phyloP scores from a whole-genome alignment of 139 green algal genomes.

The Chlamydomonas schloesseri region DNA sequence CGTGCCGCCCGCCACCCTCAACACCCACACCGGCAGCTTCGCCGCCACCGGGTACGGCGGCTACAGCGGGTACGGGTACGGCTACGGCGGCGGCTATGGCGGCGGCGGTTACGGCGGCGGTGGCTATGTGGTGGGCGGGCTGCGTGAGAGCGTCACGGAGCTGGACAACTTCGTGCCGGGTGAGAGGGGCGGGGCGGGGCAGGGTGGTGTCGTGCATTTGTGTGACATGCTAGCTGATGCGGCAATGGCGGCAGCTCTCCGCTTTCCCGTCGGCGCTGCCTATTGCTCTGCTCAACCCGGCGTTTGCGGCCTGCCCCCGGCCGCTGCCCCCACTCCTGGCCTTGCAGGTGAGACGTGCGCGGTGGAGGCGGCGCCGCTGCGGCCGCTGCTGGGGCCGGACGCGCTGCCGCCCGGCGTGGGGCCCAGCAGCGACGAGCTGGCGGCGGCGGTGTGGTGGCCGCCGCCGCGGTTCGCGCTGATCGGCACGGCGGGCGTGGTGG shows the following conservation, averaged over 20 bases:
- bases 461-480: slow-evolving; percentile 83
- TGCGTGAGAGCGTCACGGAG: slow-evolving; percentile 82
- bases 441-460: slow-evolving; percentile 76
- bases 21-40: slow-evolving; percentile 31
- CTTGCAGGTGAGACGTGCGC: slow-evolving; percentile 62
- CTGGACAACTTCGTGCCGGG: slow-evolving; percentile 77
- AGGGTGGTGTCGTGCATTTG: too few species aligned
- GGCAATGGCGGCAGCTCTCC: too few species aligned
- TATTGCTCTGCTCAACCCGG: too few species aligned
- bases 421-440: slow-evolving; percentile 69
- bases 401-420: slow-evolving; percentile 28
- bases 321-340: too few species aligned
- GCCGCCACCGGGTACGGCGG: not conserved
- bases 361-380: slow-evolving; percentile 39
- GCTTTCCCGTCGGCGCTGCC: too few species aligned
- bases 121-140: slow-evolving; percentile 54
- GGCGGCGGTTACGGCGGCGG: slow-evolving; percentile 1
- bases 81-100: not conserved
- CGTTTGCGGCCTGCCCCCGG: too few species aligned
- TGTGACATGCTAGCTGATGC: too few species aligned
- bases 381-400: slow-evolving; percentile 17
- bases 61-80: not conserved
- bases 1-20: slow-evolving; percentile 68
- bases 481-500: slow-evolving; percentile 81
- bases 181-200: slow-evolving; percentile 3